Percentiles rank a stretch among this genome's conserved stretches.
Conservation (phyloP, 306 rosid genomes). For the Oxytropis ochrocephala region DNA sequence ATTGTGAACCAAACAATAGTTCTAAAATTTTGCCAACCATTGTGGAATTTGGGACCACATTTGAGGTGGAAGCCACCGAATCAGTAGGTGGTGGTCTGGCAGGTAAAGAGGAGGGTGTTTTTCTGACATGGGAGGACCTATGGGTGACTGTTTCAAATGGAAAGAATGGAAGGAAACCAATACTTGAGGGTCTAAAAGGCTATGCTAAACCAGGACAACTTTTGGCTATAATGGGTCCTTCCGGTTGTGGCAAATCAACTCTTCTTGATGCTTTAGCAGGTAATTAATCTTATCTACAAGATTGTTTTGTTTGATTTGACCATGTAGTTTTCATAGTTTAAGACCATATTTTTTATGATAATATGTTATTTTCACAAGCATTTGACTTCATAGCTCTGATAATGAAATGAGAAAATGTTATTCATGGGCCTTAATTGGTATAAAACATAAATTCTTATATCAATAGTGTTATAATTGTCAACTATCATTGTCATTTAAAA, state of each 20-base stretch:
- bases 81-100: neutral
- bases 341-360: neutral
- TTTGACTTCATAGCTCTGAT: neutral
- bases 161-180: slow-evolving; percentile 21
- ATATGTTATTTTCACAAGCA: neutral
- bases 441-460: neutral
- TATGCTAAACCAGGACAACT: slow-evolving; percentile 45
- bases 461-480: neutral
- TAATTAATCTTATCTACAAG: neutral
- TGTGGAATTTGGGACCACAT: slow-evolving; percentile 7
- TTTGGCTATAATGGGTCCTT: slow-evolving; percentile 47
- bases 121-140: slow-evolving; percentile 49
- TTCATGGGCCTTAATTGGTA: neutral
- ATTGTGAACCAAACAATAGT: slow-evolving; percentile 10
- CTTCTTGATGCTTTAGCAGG: slow-evolving; percentile 61
- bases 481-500: neutral
- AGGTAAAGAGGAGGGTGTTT: slow-evolving; percentile 6
- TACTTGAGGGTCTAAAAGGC: slow-evolving; percentile 46
- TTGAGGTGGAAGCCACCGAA: slow-evolving; percentile 20
- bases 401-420: neutral
- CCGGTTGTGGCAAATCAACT: slow-evolving; percentile 67
- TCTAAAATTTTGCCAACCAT: slow-evolving; percentile 1
- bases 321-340: neutral
- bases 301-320: neutral
- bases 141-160: slow-evolving; percentile 36